These are phyloP conservation scores for Ogataea allantospora DNA, from an alignment of 805 yeast genomes.

Conservation along the genomic window DNA sequence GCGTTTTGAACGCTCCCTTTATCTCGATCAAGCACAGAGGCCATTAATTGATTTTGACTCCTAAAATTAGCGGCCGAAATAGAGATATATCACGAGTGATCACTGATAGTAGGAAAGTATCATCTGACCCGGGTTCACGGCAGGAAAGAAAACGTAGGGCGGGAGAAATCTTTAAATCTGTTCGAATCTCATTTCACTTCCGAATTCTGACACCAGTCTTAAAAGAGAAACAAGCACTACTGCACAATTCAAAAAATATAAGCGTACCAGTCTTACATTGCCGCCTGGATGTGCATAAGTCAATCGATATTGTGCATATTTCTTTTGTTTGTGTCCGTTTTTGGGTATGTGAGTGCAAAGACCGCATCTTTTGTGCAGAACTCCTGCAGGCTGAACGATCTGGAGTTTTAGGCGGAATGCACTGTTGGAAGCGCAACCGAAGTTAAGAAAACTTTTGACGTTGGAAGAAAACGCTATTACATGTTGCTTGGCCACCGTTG, in stretches of 20 bases:
- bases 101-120: not conserved
- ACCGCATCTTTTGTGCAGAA: constrained; percentile 1
- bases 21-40: constrained; percentile 13
- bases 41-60: constrained; percentile 8
- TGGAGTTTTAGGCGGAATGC: too few species aligned
- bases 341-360: not conserved
- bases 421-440: not conserved
- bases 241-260: constrained; percentile 6
- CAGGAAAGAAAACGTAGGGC: not conserved
- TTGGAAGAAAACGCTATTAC: not conserved
- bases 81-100: not conserved
- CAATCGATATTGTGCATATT: not conserved
- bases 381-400: constrained; percentile 1
- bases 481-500: not conserved
- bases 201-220: constrained; percentile 8
- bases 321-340: not conserved
- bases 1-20: constrained; percentile 8
- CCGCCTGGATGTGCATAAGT: constrained; percentile 3
- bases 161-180: constrained; percentile 3
- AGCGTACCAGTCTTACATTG: not conserved
- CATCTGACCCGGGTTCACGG: not conserved
- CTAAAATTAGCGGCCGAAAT: constrained; percentile 3
- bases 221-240: constrained; percentile 8
- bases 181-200: constrained; percentile 15
- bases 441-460: not conserved